Base-by-base conservation (phyloP, 2,329 filamentous ascomycete species). In the Penicillium fuscoglaucum region DNA sequence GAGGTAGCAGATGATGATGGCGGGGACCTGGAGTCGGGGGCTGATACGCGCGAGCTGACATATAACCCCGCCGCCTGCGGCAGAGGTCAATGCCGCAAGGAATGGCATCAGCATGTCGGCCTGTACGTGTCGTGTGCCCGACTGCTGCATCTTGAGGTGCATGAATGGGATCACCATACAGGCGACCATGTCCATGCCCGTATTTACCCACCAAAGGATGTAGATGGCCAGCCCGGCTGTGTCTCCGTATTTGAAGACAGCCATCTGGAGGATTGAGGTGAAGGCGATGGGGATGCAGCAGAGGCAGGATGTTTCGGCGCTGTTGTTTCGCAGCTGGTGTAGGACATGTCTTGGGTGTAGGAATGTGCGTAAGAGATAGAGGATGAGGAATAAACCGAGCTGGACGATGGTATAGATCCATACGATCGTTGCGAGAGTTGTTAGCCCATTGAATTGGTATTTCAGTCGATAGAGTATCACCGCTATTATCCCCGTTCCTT, bases 161-260 rank as follows among this genome's bases (percentile, higher is more conserved):
- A 75, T 54, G 39, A 75, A 74, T 2, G 75, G 75, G 24, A 75
- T 69, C 2, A 60, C 62, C 46, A 77, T 63, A 37, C 70, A 66
- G n/a, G 66, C 63, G n/a, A 69, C 10, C 2, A 75, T 51, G 7
- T 75, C 71, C 45, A 78, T 66, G 1, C 53, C 66, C 3, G 71
- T 68, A 24, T 71, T 68, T 15, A 76, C 68, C 76, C 77, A 80
- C 77, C 77, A 80, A 28, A 80, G 68, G 17, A 77, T 63, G 58
- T 72, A 76, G 6, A 71, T 66, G 24, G 68, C 62, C 9, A 75
- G 40, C 4, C 70, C 69, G 12, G 64, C 61, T 13, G 54, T 49
- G 19, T 67, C 65, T 60, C 70, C 73, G 52, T 72, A 69, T 35
- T 67, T 47, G 6, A 75, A 68, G 2, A 67, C 88, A 69, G 96